Conservation (phyloP, 495 filamentous ascomycete species). For the Hypoxylon cercidicola region DNA sequence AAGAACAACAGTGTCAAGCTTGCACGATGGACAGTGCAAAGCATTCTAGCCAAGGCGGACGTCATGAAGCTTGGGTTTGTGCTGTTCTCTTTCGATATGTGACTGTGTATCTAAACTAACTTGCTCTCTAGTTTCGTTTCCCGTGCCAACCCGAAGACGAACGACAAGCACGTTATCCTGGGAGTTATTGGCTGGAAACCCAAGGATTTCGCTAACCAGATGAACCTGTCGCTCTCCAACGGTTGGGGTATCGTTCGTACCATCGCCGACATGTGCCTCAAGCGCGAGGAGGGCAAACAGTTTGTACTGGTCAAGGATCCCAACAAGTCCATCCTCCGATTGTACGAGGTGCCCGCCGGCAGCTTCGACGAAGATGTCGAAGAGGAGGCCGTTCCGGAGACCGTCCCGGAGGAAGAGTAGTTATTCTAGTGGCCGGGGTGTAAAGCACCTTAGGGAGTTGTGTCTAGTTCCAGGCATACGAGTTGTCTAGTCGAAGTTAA, state of each 20-base stretch:
- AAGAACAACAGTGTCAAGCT: conserved; percentile 99
- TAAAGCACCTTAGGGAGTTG: no score
- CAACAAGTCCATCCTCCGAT: conserved; percentile 89
- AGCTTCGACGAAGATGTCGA: conserved; percentile 77
- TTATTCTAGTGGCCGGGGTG: not conserved
- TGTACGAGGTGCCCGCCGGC: conserved; percentile 89
- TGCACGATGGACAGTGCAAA: conserved; percentile 95
- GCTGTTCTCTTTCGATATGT: conserved; percentile 4
- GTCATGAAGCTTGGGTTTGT: conserved; percentile 94
- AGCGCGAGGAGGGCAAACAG: conserved; percentile 77
- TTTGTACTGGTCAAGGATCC: conserved; percentile 85
- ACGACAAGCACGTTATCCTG: conserved; percentile 90
- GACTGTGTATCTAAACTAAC: conserved; percentile 34
- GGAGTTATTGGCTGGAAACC: conserved; percentile 98
- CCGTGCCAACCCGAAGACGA: conserved; percentile 87
- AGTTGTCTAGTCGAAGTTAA: no score
- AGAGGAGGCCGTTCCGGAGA: conserved; percentile 49
- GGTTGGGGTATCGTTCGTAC: conserved; percentile 99
- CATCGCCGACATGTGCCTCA: conserved; percentile 88
- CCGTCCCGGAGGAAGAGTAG: conserved; percentile 48
- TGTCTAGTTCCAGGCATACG: no score
- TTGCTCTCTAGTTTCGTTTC: conserved; percentile 79
- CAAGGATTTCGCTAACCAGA: conserved; percentile 93
- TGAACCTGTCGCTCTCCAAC: conserved; percentile 95
- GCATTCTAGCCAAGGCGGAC: conserved; percentile 93